Evolutionary conservation across 2,329 filamentous ascomycete species (phyloP).

Genomic region (Fusarium sp.): DNA sequence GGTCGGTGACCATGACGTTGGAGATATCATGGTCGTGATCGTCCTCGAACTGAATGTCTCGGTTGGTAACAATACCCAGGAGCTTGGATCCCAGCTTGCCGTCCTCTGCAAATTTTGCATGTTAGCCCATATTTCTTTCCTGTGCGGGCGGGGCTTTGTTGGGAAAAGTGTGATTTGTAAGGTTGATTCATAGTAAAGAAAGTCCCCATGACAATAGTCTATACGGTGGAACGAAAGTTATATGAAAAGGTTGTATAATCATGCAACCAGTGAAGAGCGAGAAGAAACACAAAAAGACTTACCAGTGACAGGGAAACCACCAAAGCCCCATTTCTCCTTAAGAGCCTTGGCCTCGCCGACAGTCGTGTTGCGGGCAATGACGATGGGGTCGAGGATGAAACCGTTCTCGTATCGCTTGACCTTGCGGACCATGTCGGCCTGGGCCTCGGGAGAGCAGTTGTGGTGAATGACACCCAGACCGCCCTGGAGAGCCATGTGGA

Average conservation of each 20-base stretch:
- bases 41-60: slow-evolving; percentile 96
- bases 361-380: slow-evolving; percentile 85
- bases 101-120: slow-evolving; percentile 67
- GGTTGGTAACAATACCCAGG: slow-evolving; percentile 95
- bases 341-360: slow-evolving; percentile 89
- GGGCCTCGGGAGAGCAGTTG: slow-evolving; percentile 97
- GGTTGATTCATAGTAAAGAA: slow-evolving; percentile 48
- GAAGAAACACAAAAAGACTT: slow-evolving; percentile 55
- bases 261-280: slow-evolving; percentile 53
- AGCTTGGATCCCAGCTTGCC: slow-evolving; percentile 95
- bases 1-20: slow-evolving; percentile 93
- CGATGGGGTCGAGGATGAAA: slow-evolving; percentile 95
- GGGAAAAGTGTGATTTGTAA: slow-evolving; percentile 29
- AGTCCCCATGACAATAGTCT: slow-evolving; percentile 84
- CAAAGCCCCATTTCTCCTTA: slow-evolving; percentile 98
- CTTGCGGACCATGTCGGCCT: slow-evolving; percentile 99
- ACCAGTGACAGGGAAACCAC: slow-evolving; percentile 99
- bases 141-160: slow-evolving; percentile 13
- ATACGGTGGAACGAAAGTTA: slow-evolving; percentile 99
- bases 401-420: slow-evolving; percentile 99
- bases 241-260: slow-evolving; percentile 82
- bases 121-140: slow-evolving; percentile 37
- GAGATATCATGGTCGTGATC: slow-evolving; percentile 75
- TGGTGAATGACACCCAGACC: slow-evolving; percentile 96
- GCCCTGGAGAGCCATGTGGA: slow-evolving; percentile 90